A percentile compares a stretch with the other conserved stretches of the same genome.
phyloP scores from a whole-genome alignment of 2,329 filamentous ascomycete genomes.

The Stromatinia cepivora region DNA sequence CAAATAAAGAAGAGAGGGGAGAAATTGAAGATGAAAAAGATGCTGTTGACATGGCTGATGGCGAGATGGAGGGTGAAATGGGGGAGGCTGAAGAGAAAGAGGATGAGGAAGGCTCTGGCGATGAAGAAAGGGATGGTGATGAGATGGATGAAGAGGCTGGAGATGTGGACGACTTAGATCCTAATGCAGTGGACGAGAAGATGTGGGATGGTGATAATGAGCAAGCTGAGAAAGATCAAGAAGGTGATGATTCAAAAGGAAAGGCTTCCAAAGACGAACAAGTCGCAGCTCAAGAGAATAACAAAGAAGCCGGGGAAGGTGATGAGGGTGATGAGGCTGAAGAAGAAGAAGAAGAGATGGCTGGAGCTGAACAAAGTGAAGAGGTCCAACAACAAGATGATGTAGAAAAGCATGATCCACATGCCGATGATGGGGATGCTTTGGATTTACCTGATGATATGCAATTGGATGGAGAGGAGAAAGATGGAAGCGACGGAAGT shows the following conservation, averaged over 20 bases:
- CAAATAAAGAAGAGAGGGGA: constrained; percentile 57
- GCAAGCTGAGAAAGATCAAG: constrained; percentile 78
- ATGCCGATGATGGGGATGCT: constrained; percentile 65
- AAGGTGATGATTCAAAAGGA: constrained; percentile 70
- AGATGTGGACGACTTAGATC: constrained; percentile 86
- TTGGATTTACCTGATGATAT: constrained; percentile 72
- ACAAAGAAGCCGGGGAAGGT: constrained; percentile 57
- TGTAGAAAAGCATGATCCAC: constrained; percentile 63
- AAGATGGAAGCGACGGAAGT: constrained; percentile 45
- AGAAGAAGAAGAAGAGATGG: constrained; percentile 49
- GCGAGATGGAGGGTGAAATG: constrained; percentile 86
- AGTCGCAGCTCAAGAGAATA: constrained; percentile 51
- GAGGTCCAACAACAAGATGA: constrained; percentile 54
- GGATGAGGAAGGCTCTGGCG: constrained; percentile 62
- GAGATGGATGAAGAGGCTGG: constrained; percentile 89
- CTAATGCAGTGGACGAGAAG: constrained; percentile 92
- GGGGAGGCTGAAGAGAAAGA: constrained; percentile 65
- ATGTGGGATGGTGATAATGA: constrained; percentile 92
- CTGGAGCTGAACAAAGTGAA: constrained; percentile 59
- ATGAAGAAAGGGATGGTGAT: constrained; percentile 62
- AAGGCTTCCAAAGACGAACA: constrained; percentile 61
- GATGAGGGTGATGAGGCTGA: constrained; percentile 53
- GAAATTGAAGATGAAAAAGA: constrained; percentile 80
- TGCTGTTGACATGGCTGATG: constrained; percentile 87
- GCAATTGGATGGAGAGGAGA: constrained; percentile 64